Evolutionary conservation across 2,329 filamentous ascomycete genomes (phyloP), one percentile per base, ranked within the genome.

Genomic region (Remersonia thermophila): DNA sequence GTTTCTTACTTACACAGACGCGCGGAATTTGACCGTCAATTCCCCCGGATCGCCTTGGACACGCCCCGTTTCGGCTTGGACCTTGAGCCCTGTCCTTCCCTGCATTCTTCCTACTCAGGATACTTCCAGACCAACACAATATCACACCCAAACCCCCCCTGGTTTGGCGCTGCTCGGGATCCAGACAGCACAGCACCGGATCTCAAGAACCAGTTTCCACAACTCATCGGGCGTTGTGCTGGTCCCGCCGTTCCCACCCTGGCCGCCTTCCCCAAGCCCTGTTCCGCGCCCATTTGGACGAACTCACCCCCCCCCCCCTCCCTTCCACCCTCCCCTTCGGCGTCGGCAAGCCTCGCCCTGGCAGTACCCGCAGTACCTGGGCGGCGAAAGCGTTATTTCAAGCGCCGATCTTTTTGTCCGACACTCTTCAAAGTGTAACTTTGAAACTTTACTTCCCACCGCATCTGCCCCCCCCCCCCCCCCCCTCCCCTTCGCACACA

Each of bases 331-430:
- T n/a, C n/a, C n/a, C n/a, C n/a, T n/a, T n/a, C n/a, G n/a, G n/a
- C n/a, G n/a, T n/a, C 44, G 42, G 33, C 35, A 42, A 46, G 39
- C 23, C 35, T 30, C 36, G 36, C 60, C 46, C 44, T 47, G 40
- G 34, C 40, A 45, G 40, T 38, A 44, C 37, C 36, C 42, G 7
- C 7, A 15, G 27, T 9, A n/a, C 41, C 38, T 58, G 59, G 59
- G 55, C 55, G 61, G 62, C 59, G 60, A 64, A 64, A 67, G 12
- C 3, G 12, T 29, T 59, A 66, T 63, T 60, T 59, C 58, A 33
- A 54, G 53, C 64, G 69, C 63, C 67, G 68, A 72, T 72, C 68
- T 60, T 56, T 62, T 35, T 54, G 60, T 55, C 62, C 58, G 60
- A 56, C 35, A 64, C 59, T 66, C 63, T 64, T 69, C 67, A 69